Percentiles rank a stretch among this genome's conserved stretches.
Conservation (phyloP, 2,329 filamentous ascomycete species). For the Leptographium radiaticola region DNA sequence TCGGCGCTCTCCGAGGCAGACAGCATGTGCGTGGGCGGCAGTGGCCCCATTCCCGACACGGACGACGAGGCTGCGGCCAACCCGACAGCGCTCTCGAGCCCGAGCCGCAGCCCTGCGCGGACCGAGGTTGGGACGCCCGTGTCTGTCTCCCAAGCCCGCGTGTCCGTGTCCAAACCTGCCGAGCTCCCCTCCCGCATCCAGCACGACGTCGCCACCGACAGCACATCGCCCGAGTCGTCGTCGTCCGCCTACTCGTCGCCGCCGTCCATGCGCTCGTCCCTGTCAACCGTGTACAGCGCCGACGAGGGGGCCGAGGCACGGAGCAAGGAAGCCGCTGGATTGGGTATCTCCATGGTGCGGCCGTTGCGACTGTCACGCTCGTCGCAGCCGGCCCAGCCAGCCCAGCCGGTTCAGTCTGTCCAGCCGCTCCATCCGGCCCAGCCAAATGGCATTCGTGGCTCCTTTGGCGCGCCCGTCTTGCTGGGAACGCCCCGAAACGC, state of each 20-base stretch:
- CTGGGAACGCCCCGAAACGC: background rate
- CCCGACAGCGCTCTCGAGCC: constrained; percentile 9
- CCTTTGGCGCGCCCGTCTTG: constrained; percentile 1
- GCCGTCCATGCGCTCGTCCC: constrained; percentile 22
- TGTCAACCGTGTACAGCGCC: constrained; percentile 44
- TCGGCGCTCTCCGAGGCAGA: constrained; percentile 3
- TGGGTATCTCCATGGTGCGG: background rate
- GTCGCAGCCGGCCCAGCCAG: background rate
- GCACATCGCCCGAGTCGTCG: constrained; percentile 3
- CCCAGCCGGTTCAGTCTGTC: background rate
- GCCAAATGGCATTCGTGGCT: constrained; percentile 3
- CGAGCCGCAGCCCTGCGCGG: constrained; percentile 1
- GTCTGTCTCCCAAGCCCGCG: too few relatives aligned
- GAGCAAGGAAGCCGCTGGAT: constrained; percentile 1
- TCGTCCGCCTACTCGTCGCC: constrained; percentile 4
- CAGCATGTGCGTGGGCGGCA: constrained; percentile 7
- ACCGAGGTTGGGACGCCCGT: too few relatives aligned
- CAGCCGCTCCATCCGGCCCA: background rate
- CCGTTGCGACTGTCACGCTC: background rate
- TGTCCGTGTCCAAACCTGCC: background rate
- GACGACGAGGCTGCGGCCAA: background rate
- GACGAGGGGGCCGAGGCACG: constrained; percentile 30
- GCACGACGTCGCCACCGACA: background rate
- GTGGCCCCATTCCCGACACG: background rate
- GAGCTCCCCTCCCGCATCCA: background rate